phyloP scores from a whole-genome alignment of 371 early-diverging fungal genomes.

The Dinochytrium kinnereticum region DNA sequence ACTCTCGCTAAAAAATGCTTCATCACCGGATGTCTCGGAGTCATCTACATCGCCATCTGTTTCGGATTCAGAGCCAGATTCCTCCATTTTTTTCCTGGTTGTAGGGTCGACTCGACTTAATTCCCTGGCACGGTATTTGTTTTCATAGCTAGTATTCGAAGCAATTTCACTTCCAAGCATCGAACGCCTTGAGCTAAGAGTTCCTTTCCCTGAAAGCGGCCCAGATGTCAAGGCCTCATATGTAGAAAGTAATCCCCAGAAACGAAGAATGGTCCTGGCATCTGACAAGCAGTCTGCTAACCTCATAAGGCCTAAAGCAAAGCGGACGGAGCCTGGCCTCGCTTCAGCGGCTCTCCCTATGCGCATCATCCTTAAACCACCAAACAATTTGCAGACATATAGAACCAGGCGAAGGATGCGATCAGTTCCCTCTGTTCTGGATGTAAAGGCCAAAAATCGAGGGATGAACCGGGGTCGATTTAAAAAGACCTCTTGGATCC shows the following conservation, averaged over 20 bases:
- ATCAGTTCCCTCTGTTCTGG: slow-evolving; percentile 14
- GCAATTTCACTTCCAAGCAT: no score
- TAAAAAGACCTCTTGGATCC: neutral
- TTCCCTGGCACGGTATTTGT: no score
- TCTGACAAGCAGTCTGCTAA: neutral
- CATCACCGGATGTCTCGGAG: neutral
- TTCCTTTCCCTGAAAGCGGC: neutral
- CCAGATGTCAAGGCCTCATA: slow-evolving; percentile 3
- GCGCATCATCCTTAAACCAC: neutral
- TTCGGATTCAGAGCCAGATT: neutral
- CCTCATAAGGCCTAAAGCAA: neutral
- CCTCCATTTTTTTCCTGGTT: no score
- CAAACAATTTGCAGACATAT: slow-evolving; percentile 2
- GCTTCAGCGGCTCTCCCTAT: neutral
- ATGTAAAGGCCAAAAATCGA: slow-evolving; percentile 7
- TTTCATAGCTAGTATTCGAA: no score
- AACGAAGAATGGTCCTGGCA: neutral
- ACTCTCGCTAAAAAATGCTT: neutral
- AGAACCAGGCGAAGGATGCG: slow-evolving; percentile 7
- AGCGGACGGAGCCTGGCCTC: neutral
- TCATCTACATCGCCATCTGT: neutral
- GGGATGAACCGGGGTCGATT: slow-evolving; percentile 3
- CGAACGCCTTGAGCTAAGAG: no score
- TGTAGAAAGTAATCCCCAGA: neutral
- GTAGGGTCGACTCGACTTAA: no score